Base-by-base conservation (phyloP, 352 stramenopile species). In the Phytophthora sp. region DNA sequence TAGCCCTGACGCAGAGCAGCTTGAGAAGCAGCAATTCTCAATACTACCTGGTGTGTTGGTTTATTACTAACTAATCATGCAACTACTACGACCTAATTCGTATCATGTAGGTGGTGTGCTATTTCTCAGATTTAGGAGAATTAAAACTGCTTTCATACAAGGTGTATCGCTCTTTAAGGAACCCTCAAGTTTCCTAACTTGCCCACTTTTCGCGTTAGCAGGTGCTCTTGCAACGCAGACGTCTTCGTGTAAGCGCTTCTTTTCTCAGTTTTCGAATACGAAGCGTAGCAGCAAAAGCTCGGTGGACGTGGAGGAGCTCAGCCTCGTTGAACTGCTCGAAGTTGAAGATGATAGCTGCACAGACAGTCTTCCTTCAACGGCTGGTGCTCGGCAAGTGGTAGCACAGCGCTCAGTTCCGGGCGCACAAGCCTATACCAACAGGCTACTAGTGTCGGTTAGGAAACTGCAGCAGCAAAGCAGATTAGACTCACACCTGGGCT, bases 1-100 rank as follows among this genome's bases (percentile, higher is more conserved):
- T 11, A 64, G 48, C 49, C 61, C 41, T 4, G 62, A 62, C 17
- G 43, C 49, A n/a, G 54, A 71, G 42, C 54, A 59, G 44, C n/a
- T 66, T 12, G 48, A 60, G 15, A 64, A 65, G 24, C 50, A 57
- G 3, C 62, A 66, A n/a, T 35, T 66, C 10, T 66, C 41, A 12
- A 44, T 71, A n/a, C 51, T 54, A 10, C 49, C 49, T 38, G 49
- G 49, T 48, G 48, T 15, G 32, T 35, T 15, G 12, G n/a, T n/a
- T 37, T 3, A n/a, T 37, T 37, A 15, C 31, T 6, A 37, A n/a
- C n/a, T 2, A 7, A n/a, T 37, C n/a, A 17, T 37, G 31, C n/a
- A n/a, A n/a, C 0, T 17, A 37, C 5, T 37, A 17, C 12, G 12
- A 17, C 12, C 4, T n/a, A 37, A 1, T n/a, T n/a, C n/a, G 31